Evolutionary conservation across 1,284 basidiomycete genomes (phyloP).

Genomic region (Xanthoconium separans): DNA sequence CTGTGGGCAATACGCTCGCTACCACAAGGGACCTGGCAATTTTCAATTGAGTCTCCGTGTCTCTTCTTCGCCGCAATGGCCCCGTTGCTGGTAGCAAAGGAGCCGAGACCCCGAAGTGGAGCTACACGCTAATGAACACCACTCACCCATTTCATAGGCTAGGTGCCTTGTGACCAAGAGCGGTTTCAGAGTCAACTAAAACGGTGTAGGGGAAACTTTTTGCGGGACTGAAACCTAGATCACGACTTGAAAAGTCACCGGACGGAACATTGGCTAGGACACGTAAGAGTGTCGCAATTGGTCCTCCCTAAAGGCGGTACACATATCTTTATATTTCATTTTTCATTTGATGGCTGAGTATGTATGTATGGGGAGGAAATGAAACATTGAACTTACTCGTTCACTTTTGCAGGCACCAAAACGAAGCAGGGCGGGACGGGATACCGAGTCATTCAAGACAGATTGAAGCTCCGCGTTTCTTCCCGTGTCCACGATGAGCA

Average conservation of each 20-base stretch:
- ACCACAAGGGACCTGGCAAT: not conserved
- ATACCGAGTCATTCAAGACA: not conserved
- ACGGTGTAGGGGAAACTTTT: not conserved
- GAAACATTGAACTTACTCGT: conserved; percentile 8
- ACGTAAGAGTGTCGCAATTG: not conserved
- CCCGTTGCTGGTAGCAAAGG: conserved; percentile 11
- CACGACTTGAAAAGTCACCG: conserved; percentile 11
- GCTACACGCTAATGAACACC: conserved; percentile 1
- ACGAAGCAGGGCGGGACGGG: not conserved
- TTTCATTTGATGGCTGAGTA: conserved; percentile 11
- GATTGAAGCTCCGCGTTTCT: conserved; percentile 6
- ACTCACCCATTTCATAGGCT: not conserved
- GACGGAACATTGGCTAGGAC: not conserved
- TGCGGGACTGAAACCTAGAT: conserved; percentile 13
- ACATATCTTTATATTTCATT: not conserved
- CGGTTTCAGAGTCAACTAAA: conserved; percentile 8
- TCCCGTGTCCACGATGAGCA: conserved; percentile 2
- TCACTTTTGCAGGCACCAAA: not conserved
- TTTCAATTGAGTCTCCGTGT: conserved; percentile 1
- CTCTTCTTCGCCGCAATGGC: conserved; percentile 13
- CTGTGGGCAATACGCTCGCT: conserved; percentile 5
- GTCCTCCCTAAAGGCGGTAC: conserved; percentile 15
- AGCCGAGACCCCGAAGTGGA: conserved; percentile 1
- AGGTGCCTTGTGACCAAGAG: not conserved
- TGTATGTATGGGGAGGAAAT: not conserved